Conservation (phyloP, 2,329 filamentous ascomycete genomes). For the Aciculosporium take region DNA sequence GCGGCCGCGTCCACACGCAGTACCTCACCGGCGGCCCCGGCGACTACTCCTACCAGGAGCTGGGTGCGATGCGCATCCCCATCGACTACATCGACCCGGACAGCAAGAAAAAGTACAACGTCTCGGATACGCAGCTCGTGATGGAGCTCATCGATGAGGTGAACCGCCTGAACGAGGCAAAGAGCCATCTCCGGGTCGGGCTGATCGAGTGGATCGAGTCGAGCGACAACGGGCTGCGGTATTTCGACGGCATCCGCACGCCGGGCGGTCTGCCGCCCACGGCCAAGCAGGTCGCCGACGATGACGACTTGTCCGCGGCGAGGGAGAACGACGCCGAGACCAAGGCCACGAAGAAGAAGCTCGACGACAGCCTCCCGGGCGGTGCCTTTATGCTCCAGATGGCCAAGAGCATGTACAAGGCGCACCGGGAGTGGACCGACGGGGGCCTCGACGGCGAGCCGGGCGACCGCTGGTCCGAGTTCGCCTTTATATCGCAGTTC, state of each 20-base stretch:
- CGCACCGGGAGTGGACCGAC: slow-evolving; percentile 24
- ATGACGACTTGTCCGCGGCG: slow-evolving; percentile 23
- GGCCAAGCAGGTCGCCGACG: slow-evolving; percentile 28
- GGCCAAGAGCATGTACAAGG: slow-evolving; percentile 29
- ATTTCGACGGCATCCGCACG: slow-evolving; percentile 32
- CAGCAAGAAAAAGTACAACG: slow-evolving; percentile 38
- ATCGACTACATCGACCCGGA: slow-evolving; percentile 33
- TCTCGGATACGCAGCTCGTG: slow-evolving; percentile 49
- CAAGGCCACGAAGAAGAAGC: slow-evolving; percentile 20
- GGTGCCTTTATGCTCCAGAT: slow-evolving; percentile 22
- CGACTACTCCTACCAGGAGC: slow-evolving; percentile 54
- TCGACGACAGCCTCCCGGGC: slow-evolving; percentile 21
- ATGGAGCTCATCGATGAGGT: slow-evolving; percentile 48
- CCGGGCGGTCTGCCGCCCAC: slow-evolving; percentile 40
- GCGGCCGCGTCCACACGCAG: slow-evolving; percentile 48
- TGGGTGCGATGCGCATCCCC: slow-evolving; percentile 53
- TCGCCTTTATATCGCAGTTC: slow-evolving; percentile 45
- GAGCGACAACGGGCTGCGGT: slow-evolving; percentile 37
- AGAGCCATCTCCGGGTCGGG: slow-evolving; percentile 33
- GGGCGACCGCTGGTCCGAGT: slow-evolving; percentile 51
- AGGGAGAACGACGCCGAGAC: slow-evolving; percentile 18
- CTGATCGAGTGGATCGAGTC: slow-evolving; percentile 50
- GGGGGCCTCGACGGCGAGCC: slow-evolving; percentile 27
- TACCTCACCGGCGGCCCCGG: slow-evolving; percentile 45
- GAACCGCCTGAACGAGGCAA: slow-evolving; percentile 43